Evolutionary conservation across 2,329 filamentous ascomycete species (phyloP).

Genomic region (Trichoderma atroviride): DNA sequence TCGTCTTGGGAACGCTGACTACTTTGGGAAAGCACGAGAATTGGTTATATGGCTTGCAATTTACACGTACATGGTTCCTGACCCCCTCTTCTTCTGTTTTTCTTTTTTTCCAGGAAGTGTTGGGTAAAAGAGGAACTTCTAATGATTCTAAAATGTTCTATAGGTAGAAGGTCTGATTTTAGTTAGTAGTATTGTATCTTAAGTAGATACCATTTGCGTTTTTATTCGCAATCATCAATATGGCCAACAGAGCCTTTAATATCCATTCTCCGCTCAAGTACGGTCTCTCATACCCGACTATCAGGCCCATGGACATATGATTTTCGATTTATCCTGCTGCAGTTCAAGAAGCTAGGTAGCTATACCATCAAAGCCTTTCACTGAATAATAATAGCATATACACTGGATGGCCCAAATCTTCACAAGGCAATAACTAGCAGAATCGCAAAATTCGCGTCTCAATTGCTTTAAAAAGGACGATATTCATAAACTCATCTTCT

Average conservation of each 20-base stretch:
- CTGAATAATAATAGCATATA: no score
- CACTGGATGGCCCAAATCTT: no score
- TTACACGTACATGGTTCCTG: neutral
- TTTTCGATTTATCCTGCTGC: no score
- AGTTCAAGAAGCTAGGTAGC: no score
- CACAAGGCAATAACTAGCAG: neutral
- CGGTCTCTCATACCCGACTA: no score
- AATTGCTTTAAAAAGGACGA: neutral
- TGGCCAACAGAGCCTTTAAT: neutral
- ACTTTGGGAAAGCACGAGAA: neutral
- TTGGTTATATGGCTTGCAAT: neutral
- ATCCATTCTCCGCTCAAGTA: neutral
- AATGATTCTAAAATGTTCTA: neutral
- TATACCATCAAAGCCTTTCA: no score
- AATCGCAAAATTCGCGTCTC: neutral
- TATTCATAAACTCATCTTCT: neutral
- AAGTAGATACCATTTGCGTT: neutral
- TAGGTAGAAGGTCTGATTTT: neutral
- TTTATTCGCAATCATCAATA: neutral
- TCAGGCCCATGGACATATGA: no score
- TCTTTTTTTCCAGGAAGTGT: neutral
- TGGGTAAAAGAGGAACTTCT: neutral
- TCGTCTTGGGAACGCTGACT: neutral
- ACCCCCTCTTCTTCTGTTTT: neutral
- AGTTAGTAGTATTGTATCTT: neutral